Evolutionary conservation across 2,329 filamentous ascomycete genomes (phyloP).

Genomic region (Colletotrichum phormii): DNA sequence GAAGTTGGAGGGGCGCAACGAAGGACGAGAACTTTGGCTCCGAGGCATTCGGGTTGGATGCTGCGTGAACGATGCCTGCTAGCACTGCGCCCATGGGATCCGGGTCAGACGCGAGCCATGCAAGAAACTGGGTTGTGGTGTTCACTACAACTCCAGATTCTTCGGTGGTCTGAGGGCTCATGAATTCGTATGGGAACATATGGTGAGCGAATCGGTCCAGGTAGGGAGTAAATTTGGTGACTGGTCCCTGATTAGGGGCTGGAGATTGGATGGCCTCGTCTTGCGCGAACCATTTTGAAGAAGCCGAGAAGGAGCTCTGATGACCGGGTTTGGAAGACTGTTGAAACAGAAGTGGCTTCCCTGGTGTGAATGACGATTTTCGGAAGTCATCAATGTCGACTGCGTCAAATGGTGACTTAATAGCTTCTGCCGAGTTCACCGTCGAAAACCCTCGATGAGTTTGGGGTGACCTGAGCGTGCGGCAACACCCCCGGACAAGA

Average conservation of each 20-base stretch:
- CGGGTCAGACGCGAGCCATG: slow-evolving; percentile 31
- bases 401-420: slow-evolving; percentile 6
- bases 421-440: neutral
- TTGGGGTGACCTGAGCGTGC: neutral
- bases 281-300: slow-evolving; percentile 43
- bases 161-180: slow-evolving; percentile 39
- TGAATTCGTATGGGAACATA: slow-evolving; percentile 45
- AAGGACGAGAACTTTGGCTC: slow-evolving; percentile 64
- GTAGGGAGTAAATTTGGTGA: slow-evolving; percentile 25
- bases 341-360: slow-evolving; percentile 38
- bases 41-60: slow-evolving; percentile 39
- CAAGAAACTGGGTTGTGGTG: slow-evolving; percentile 26
- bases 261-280: neutral
- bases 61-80: slow-evolving; percentile 45
- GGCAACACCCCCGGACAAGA: neutral
- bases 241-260: neutral
- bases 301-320: slow-evolving; percentile 39
- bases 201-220: slow-evolving; percentile 39
- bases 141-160: slow-evolving; percentile 10
- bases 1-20: slow-evolving; percentile 71
- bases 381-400: slow-evolving; percentile 26
- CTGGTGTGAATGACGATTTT: slow-evolving; percentile 15
- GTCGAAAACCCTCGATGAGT: slow-evolving; percentile 7
- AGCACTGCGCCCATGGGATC: slow-evolving; percentile 46
- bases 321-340: slow-evolving; percentile 35